Evolutionary conservation across 106 monocot species (phyloP).

Genomic region (Cymbidium sinense): DNA sequence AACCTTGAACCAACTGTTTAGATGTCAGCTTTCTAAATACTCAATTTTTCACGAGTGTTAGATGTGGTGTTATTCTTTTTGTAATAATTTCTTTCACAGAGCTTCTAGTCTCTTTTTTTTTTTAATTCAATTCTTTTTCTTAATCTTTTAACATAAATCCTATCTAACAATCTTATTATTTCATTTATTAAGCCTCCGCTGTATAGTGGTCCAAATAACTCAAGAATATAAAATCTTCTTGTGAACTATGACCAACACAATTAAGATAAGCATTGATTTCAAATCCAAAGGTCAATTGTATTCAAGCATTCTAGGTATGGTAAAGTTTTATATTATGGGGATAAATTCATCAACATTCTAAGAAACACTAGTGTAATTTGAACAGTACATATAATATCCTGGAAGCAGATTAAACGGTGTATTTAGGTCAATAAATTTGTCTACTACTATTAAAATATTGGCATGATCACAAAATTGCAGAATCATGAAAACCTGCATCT

Average conservation of each 20-base stretch:
- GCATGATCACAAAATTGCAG: background rate
- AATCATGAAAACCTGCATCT: constrained; percentile 65
- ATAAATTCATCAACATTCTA: background rate
- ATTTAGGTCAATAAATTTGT: background rate
- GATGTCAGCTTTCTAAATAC: no score
- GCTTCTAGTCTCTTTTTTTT: no score
- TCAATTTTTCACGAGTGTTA: no score
- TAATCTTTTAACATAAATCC: no score
- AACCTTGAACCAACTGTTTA: no score
- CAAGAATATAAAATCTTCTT: background rate
- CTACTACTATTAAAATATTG: no score
- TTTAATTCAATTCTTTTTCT: no score
- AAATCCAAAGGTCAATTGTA: background rate
- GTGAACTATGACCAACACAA: background rate
- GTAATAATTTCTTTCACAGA: no score
- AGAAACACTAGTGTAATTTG: background rate
- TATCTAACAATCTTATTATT: no score
- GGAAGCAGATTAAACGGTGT: no score
- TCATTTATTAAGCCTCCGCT: background rate
- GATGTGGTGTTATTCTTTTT: no score
- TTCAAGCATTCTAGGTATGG: background rate
- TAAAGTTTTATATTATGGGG: background rate
- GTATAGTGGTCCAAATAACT: background rate
- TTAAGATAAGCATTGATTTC: background rate
- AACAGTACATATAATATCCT: no score